Base-by-base conservation (phyloP, 768 basidiomycete genomes). In the Coprinopsis sp. region DNA sequence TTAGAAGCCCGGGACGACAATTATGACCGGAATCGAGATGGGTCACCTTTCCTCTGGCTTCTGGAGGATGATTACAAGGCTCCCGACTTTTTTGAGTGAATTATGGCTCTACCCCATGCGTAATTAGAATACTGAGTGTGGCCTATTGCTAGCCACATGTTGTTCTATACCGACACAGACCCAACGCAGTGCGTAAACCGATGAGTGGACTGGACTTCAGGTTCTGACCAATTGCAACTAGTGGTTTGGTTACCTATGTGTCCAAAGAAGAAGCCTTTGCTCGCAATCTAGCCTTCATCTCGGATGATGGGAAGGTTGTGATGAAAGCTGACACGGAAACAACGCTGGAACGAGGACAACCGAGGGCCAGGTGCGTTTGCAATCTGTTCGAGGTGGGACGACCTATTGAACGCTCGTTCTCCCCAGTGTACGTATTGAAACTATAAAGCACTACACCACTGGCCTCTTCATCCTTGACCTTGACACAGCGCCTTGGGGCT, bases 401-500 rank as follows among this genome's bases (percentile, higher is more conserved):
- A 48, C 13, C 40, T 28, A 3, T 7, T 21, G 33, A 49, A 5
- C 39, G 44, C n/a, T 36, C 33, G 16, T 36, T 22, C 25, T 4
- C 47, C 24, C 2, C 47, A 87, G 91, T 54, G 84, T 95, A 47
- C 83, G 91, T 36, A 82, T 95, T 61, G 80, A 79, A 37, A 84
- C 82, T 52, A 58, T 73, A 30, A 69, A 72, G 6, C 59, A 67
- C 34, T 89, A 87, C 59, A 85, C 79, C 50, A 79, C 83, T 10
- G 91, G 91, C 24, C 70, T 95, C 18, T 91, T 93, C 59, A 76
- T 95, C 49, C 71, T 94, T 21, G 91, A 95, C 59, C 72, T 90
- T 25, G 80, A 84, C 48, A 81, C 77, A 63, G 90, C 91, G 37
- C 91, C 91, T 0, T 90, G 84, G 79, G 92, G 91, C 44, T 95